phyloP scores from a whole-genome alignment of 108 stramenopile species.

The Cyclostephanos tholiformis region DNA sequence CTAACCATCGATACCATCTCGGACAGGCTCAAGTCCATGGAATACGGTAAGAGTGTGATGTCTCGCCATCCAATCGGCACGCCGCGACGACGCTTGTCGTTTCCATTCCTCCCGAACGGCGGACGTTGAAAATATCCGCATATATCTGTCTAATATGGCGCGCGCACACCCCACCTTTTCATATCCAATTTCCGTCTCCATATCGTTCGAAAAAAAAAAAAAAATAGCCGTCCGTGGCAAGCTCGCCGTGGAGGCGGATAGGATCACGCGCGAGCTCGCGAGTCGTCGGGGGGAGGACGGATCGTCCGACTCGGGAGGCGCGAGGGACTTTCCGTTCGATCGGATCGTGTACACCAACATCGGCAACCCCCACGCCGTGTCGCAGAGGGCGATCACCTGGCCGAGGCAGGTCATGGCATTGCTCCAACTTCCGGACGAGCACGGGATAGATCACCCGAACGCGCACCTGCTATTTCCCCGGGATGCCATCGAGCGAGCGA shows the following conservation, averaged over 20 bases:
- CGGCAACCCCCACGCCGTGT: slow-evolving; percentile 94
- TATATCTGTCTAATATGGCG: too few species aligned
- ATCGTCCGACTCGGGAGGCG: slow-evolving; percentile 10
- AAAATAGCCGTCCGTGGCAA: slow-evolving; percentile 84
- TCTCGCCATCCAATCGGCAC: too few species aligned
- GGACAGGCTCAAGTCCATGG: slow-evolving; percentile 68
- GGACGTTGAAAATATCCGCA: too few species aligned
- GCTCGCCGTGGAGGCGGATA: slow-evolving; percentile 83
- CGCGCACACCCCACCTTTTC: too few species aligned
- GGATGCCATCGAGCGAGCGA: slow-evolving; percentile 72
- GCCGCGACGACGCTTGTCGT: too few species aligned
- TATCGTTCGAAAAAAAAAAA: too few species aligned
- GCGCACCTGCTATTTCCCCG: slow-evolving; percentile 60
- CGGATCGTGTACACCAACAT: slow-evolving; percentile 95
- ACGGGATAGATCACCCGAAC: slow-evolving; percentile 73
- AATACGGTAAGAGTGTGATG: slow-evolving; percentile 48
- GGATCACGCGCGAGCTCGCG: slow-evolving; percentile 60
- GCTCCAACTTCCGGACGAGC: slow-evolving; percentile 65
- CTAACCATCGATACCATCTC: slow-evolving; percentile 71
- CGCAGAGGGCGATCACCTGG: slow-evolving; percentile 89
- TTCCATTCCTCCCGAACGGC: too few species aligned
- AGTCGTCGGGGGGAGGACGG: not conserved
- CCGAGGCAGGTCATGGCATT: slow-evolving; percentile 89
- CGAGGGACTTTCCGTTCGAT: slow-evolving; percentile 73
- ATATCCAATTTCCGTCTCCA: too few species aligned